phyloP scores from a whole-genome alignment of 805 yeast species.

The Lachancea lanzarotensis region DNA sequence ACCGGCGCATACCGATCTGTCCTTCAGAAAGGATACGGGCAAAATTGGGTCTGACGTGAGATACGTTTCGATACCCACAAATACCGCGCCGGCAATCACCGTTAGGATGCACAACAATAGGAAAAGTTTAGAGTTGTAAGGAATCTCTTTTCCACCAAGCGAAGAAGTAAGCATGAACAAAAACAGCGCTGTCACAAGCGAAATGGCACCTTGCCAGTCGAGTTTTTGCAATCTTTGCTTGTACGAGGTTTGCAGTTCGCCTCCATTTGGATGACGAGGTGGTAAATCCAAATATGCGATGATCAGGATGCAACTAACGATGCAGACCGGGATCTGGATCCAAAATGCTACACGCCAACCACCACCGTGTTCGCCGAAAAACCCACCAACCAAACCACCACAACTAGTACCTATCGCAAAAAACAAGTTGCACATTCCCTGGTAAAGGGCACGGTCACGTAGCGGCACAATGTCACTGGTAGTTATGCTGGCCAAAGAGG shows the following conservation, averaged over 20 bases:
- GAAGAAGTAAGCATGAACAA: conserved; percentile 46
- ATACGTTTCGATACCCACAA: conserved; percentile 39
- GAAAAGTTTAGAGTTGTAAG: conserved; percentile 33
- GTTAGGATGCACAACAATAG: conserved; percentile 12
- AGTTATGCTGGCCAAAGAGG: conserved; percentile 65
- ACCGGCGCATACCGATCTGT: conserved; percentile 56
- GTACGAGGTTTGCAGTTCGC: conserved; percentile 32
- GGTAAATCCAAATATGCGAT: conserved; percentile 34
- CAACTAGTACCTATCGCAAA: conserved; percentile 71
- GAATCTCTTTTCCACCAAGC: conserved; percentile 44
- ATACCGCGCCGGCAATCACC: conserved; percentile 34
- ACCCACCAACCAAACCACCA: conserved; percentile 64
- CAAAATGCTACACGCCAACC: conserved; percentile 67
- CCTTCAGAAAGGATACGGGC: conserved; percentile 48
- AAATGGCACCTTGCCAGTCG: conserved; percentile 48
- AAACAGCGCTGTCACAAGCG: conserved; percentile 41
- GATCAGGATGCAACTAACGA: conserved; percentile 43
- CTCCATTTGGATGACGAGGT: neutral
- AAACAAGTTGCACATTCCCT: conserved; percentile 72
- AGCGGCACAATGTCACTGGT: conserved; percentile 73
- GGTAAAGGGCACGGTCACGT: conserved; percentile 72
- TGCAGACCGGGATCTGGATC: conserved; percentile 46
- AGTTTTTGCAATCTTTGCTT: conserved; percentile 47
- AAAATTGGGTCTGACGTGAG: conserved; percentile 52
- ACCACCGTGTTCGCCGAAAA: conserved; percentile 40